A percentile compares a stretch with the other conserved stretches of the same genome.
These are phyloP conservation scores for Alisma plantagoaquatica DNA, from an alignment of 106 monocot species.

Conservation along the genomic window DNA sequence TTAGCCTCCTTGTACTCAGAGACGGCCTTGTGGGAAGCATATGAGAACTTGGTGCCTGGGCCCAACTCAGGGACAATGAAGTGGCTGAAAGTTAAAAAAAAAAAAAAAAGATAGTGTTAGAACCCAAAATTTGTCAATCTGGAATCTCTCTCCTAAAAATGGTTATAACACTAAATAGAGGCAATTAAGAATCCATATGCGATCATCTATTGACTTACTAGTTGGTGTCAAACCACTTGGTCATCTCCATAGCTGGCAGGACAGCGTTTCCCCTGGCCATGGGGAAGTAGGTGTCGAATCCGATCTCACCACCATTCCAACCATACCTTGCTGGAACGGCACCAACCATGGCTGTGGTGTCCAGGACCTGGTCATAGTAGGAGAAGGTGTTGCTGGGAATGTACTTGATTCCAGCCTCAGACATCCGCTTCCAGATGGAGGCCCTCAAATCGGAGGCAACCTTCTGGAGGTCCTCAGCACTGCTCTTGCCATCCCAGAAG, in stretches of 20 bases:
- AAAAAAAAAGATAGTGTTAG: no score
- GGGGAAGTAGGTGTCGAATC: slow-evolving; percentile 77
- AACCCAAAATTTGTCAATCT: no score
- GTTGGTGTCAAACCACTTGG: slow-evolving; percentile 99
- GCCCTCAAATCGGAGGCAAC: slow-evolving; percentile 64
- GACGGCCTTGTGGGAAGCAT: slow-evolving; percentile 91
- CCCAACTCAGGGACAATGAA: slow-evolving; percentile 88
- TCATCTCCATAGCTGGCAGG: slow-evolving; percentile 99
- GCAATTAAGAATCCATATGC: no score
- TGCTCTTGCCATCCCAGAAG: slow-evolving; percentile 87
- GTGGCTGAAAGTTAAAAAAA: no score
- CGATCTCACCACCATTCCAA: slow-evolving; percentile 84
- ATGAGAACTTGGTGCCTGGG: slow-evolving; percentile 76
- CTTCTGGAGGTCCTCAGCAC: slow-evolving; percentile 68
- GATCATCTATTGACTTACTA: slow-evolving; percentile 52
- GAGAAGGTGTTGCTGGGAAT: slow-evolving; percentile 90
- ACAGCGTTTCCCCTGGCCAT: slow-evolving; percentile 97
- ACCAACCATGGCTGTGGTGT: slow-evolving; percentile 92
- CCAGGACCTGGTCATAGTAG: slow-evolving; percentile 82
- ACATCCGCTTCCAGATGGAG: slow-evolving; percentile 91
- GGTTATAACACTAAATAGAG: no score
- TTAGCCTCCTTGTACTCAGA: slow-evolving; percentile 92
- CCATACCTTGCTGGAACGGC: slow-evolving; percentile 87
- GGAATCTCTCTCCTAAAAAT: no score
- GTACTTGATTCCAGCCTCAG: slow-evolving; percentile 62